These are phyloP conservation scores for Russula foetens DNA, from an alignment of 768 basidiomycete genomes.

Conservation along the genomic window DNA sequence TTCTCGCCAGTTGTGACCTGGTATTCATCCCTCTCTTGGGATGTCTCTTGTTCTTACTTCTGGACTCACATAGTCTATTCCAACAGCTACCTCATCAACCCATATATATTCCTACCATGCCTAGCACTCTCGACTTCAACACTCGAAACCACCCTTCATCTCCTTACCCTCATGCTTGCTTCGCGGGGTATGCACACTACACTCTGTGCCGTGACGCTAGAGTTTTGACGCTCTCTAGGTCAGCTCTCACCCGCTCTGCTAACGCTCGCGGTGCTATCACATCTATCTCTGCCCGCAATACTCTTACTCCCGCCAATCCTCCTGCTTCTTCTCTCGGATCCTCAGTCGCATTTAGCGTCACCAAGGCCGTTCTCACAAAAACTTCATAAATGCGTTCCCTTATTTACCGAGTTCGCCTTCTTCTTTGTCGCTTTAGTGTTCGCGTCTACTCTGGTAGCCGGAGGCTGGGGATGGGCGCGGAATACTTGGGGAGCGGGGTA, in stretches of 20 bases:
- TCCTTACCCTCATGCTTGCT: conserved; percentile 64
- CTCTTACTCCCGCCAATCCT: conserved; percentile 62
- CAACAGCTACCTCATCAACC: conserved; percentile 79
- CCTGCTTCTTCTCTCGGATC: conserved; percentile 53
- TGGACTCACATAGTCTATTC: neutral
- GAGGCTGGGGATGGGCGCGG: conserved; percentile 57
- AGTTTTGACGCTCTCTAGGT: conserved; percentile 34
- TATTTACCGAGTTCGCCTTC: conserved; percentile 41
- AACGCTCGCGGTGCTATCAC: conserved; percentile 60
- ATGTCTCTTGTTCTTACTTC: neutral
- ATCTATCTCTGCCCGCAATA: conserved; percentile 63
- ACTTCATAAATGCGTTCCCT: conserved; percentile 23
- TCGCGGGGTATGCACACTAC: conserved; percentile 41
- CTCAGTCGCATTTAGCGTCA: conserved; percentile 60
- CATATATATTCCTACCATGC: conserved; percentile 74
- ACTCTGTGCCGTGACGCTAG: neutral
- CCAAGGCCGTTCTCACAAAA: conserved; percentile 32
- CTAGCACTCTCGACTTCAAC: conserved; percentile 77
- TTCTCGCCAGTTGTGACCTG: neutral
- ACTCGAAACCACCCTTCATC: conserved; percentile 67
- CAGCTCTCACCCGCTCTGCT: conserved; percentile 50
- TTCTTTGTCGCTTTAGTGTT: conserved; percentile 44
- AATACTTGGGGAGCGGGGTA: conserved; percentile 86
- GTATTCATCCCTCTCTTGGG: neutral
- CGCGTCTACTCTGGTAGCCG: conserved; percentile 48